A percentile compares a stretch with the other conserved stretches of the same genome.
These are phyloP conservation scores for Andrographis paniculata DNA, from an alignment of 305 asterid species.

Conservation along the genomic window DNA sequence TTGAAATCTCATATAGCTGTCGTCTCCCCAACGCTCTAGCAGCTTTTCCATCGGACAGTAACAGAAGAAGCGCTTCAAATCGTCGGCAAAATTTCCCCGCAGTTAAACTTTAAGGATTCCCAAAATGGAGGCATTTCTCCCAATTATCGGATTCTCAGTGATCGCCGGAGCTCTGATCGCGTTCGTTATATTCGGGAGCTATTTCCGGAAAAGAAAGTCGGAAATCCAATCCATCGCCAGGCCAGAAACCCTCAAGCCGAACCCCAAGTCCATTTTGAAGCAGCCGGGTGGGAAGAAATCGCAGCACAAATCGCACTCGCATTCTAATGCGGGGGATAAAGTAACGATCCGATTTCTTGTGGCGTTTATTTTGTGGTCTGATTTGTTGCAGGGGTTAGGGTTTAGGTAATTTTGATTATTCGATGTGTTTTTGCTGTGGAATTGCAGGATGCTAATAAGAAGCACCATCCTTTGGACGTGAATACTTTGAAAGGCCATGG, in stretches of 20 bases:
- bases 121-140: conserved; percentile 57
- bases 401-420: conserved; percentile 13
- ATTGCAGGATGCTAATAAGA: conserved; percentile 70
- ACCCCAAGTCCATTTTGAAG: conserved; percentile 29
- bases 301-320: conserved; percentile 57
- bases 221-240: conserved; percentile 67
- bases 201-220: conserved; percentile 56
- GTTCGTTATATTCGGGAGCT: conserved; percentile 45
- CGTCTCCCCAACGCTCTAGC: neutral
- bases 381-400: conserved; percentile 11
- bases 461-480: conserved; percentile 92
- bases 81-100: neutral
- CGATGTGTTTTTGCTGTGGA: conserved; percentile 19
- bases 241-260: conserved; percentile 38
- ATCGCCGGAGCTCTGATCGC: conserved; percentile 75
- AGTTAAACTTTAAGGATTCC: neutral
- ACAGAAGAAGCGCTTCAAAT: neutral
- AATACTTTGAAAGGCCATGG: conserved; percentile 97
- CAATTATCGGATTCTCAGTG: conserved; percentile 47
- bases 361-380: conserved; percentile 11
- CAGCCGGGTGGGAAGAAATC: conserved; percentile 42
- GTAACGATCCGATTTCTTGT: conserved; percentile 28
- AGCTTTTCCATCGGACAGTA: neutral
- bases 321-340: conserved; percentile 71
- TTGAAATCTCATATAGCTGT: too few relatives aligned